Evolutionary conservation across 2,329 filamentous ascomycete genomes (phyloP), one percentile per base, ranked within the genome.

Genomic region (Neonectria faginata): DNA sequence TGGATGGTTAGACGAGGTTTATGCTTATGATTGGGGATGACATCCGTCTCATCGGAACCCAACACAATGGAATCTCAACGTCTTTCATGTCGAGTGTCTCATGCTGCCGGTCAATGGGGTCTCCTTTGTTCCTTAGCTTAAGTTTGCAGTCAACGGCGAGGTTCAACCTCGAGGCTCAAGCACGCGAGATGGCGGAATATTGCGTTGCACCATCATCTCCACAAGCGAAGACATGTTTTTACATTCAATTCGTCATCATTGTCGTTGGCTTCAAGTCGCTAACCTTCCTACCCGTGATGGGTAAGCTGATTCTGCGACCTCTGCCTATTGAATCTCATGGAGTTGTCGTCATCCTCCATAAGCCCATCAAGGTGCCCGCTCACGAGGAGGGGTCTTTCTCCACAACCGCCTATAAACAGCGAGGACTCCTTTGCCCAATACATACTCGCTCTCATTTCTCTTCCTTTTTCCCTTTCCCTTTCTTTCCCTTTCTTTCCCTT

Each of bases 231-330:
- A 10, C 11, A 33, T 20, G 9, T 33, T 33, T 12, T 51, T 12
- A 31, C n/a, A 47, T 62, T 62, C 36, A 53, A 57, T 62, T 62
- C 29, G 51, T 62, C 48, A 57, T 62, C 22, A 39, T 62, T 45
- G 31, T 53, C 20, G 53, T 51, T 33, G 14, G 31, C 16, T 50
- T 20, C 18, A 33, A 31, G 20, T 42, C 39, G 39, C 18, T 14
- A 33, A 44, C 16, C 45, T 62, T 20, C 27, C 11, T 39, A 18
- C 55, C 36, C 33, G 44, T 22, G 14, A 14, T 27, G n/a, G 45
- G 45, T 39, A 50, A 36, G 45, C 27, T 42, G 41, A 12, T 33
- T 10, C 25, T 44, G 39, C 29, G 12, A 39, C 47, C 25, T 62
- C 16, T 29, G 39, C 60, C 47, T 22, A 57, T 31, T 51, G 36